Conservation (phyloP, 495 filamentous ascomycete genomes). For the Ascobolus immersus region DNA sequence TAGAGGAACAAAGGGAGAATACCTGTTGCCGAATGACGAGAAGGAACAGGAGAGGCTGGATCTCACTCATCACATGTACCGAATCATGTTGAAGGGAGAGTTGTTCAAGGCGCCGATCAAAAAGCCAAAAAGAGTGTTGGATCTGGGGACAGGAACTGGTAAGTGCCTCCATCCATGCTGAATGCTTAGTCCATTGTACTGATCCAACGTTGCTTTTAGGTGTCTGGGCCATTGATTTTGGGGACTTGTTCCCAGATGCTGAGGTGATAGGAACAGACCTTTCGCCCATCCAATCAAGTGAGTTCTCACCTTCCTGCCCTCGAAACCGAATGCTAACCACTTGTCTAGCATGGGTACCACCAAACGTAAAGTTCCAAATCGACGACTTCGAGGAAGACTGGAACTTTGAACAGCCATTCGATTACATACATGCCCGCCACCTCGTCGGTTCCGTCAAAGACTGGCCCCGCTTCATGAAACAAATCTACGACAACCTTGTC, state of each 20-base stretch:
- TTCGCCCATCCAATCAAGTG: slow-evolving; percentile 33
- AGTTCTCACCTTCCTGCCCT: neutral
- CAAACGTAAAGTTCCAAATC: slow-evolving; percentile 17
- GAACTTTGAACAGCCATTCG: slow-evolving; percentile 17
- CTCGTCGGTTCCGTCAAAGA: slow-evolving; percentile 12
- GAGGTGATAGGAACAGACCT: slow-evolving; percentile 36
- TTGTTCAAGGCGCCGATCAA: neutral
- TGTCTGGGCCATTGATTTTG: slow-evolving; percentile 38
- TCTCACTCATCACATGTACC: slow-evolving; percentile 36
- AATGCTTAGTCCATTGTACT: neutral
- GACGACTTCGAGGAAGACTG: slow-evolving; percentile 25
- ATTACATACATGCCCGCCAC: slow-evolving; percentile 20
- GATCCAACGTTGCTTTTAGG: neutral
- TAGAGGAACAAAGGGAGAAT: slow-evolving; percentile 31
- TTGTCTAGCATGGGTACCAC: neutral
- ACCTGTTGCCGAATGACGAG: slow-evolving; percentile 40
- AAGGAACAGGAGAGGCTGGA: slow-evolving; percentile 47
- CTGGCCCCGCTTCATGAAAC: slow-evolving; percentile 7
- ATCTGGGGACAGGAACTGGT: slow-evolving; percentile 38
- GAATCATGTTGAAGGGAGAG: slow-evolving; percentile 19
- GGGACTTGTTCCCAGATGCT: slow-evolving; percentile 31
- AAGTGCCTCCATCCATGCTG: slow-evolving; percentile 13
- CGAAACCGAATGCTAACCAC: neutral
- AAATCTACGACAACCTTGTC: neutral
- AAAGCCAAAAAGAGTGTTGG: slow-evolving; percentile 20